Evolutionary conservation across 495 filamentous ascomycete species (phyloP).

Genomic region (Paragyromitra xinjiangensis): DNA sequence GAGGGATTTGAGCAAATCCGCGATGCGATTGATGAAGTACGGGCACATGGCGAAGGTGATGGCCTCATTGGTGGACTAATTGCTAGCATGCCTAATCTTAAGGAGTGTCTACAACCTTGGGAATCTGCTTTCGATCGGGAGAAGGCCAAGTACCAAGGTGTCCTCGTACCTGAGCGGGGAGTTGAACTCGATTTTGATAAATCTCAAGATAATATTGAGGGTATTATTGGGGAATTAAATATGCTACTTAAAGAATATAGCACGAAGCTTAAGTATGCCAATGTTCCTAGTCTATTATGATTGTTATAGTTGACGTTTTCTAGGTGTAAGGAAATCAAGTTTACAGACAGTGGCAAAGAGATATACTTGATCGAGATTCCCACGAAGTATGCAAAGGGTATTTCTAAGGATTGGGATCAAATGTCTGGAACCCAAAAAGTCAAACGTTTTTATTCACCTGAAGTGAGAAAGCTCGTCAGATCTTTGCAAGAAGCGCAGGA

Average conservation of each 20-base stretch:
- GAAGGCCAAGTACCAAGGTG: constrained; percentile 70
- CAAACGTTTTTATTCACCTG: constrained; percentile 93
- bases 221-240: constrained; percentile 75
- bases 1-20: constrained; percentile 98
- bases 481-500: constrained; percentile 93
- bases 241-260: constrained; percentile 74
- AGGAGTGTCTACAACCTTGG: constrained; percentile 79
- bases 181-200: constrained; percentile 92
- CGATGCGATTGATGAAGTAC: constrained; percentile 82
- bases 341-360: constrained; percentile 92
- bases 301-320: constrained; percentile 10
- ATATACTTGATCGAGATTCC: constrained; percentile 96
- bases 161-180: constrained; percentile 86
- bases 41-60: constrained; percentile 72
- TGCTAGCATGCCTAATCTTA: constrained; percentile 82
- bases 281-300: background rate
- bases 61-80: constrained; percentile 87
- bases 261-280: constrained; percentile 66
- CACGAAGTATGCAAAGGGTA: constrained; percentile 73
- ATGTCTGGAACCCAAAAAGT: constrained; percentile 92
- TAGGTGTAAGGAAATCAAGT: constrained; percentile 73
- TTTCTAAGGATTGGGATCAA: constrained; percentile 90
- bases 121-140: constrained; percentile 88
- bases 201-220: constrained; percentile 78
- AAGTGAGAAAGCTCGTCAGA: constrained; percentile 81